phyloP scores from a whole-genome alignment of 2,329 filamentous ascomycete genomes.

The Lachnellula occidentalis region DNA sequence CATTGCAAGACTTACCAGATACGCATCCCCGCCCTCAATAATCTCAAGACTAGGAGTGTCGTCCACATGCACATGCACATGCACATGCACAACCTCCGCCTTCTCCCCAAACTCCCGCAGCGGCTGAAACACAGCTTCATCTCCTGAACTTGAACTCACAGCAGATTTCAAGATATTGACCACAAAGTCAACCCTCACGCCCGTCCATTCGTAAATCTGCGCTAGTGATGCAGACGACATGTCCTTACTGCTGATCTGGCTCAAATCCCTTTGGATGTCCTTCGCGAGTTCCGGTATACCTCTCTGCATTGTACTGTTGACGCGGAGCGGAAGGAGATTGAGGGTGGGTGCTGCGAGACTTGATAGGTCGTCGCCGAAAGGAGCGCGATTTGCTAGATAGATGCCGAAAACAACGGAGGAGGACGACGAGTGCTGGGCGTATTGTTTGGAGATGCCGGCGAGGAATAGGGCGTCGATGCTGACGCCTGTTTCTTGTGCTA shows the following conservation, averaged over 20 bases:
- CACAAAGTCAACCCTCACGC: constrained; percentile 62
- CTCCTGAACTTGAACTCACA: neutral
- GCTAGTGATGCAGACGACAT: constrained; percentile 58
- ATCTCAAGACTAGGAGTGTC: neutral
- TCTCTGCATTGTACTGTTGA: constrained; percentile 35
- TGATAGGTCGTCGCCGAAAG: constrained; percentile 44
- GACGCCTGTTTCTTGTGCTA: constrained; percentile 49
- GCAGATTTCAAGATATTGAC: constrained; percentile 67
- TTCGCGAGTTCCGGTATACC: constrained; percentile 47
- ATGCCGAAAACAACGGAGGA: constrained; percentile 62
- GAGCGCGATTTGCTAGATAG: constrained; percentile 74
- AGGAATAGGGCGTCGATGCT: constrained; percentile 72
- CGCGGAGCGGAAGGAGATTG: constrained; percentile 68
- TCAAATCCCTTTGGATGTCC: constrained; percentile 63
- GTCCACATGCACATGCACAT: constrained; percentile 3
- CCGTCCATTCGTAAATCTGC: constrained; percentile 73
- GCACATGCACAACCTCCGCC: constrained; percentile 10
- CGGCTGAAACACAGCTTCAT: constrained; percentile 7
- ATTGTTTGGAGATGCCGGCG: constrained; percentile 56
- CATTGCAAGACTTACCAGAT: constrained; percentile 18
- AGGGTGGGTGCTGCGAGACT: constrained; percentile 62
- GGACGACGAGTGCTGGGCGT: constrained; percentile 1
- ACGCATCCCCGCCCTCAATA: constrained; percentile 9
- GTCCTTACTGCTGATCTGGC: constrained; percentile 49
- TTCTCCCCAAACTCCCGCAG: constrained; percentile 9